Base-by-base conservation (phyloP, 345 rosid genomes). In the Salix purpurea region DNA sequence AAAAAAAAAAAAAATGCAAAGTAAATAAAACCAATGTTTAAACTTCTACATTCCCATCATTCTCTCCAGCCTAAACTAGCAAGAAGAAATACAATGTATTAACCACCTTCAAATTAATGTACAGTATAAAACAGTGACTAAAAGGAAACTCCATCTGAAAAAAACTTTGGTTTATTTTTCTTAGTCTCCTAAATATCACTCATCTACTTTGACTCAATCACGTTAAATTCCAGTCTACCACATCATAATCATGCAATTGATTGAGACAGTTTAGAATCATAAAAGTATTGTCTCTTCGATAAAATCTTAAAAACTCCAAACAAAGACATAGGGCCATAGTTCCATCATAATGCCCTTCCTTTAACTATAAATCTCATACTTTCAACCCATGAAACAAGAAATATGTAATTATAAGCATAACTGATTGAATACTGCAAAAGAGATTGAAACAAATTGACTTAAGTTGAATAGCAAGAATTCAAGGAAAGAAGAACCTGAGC, bases 401-500 rank as follows among this genome's bases (percentile, higher is more conserved):
- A 28, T 0, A 7, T 2, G 62, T n/a, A 58, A n/a, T 2, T 58
- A 12, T 56, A n/a, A n/a, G 10, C 26, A 58, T n/a, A 58, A 58
- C 26, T n/a, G 15, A n/a, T n/a, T n/a, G 28, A 3, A n/a, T 58
- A 23, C 62, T 9, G 1, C 14, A n/a, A 58, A 58, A 58, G 4
- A 58, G 28, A 58, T 1, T n/a, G 6, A 58, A 58, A 2, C 48
- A 71, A 13, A 8, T 6, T 72, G 44, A 72, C 4, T 50, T 72
- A 12, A 13, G 9, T 36, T 39, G 16, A 44, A 48, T 14, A 11
- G 23, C 13, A n/a, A 42, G 32, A 58, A 60, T 9, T 42, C 16
- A 30, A 24, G 36, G 46, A 36, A 48, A 69, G 9, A 12, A 40
- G 42, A 21, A 92, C 97, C 96, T 90, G 97, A 76, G 97, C 96